Base-by-base conservation (phyloP, 805 yeast species). In the Tanozyma kutaoensis region DNA sequence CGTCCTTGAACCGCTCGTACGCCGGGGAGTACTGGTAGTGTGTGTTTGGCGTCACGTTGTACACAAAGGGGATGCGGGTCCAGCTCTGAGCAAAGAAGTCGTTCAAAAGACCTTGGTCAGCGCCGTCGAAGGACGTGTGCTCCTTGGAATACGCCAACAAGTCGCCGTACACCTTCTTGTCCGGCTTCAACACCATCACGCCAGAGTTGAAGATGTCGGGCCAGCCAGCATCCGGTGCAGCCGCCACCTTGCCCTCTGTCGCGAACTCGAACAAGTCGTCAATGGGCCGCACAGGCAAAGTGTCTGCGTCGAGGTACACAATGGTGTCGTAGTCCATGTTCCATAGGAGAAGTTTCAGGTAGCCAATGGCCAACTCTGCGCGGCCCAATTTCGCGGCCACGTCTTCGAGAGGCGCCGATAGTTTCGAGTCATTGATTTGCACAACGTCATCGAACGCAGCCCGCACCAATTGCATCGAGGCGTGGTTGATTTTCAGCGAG, bases 121-220 rank as follows among this genome's bases (percentile, higher is more conserved):
- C 32, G 6, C 32, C 32, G 25, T 29, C 32, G 24, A 25, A 29
- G 6, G 28, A 25, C 5, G 24, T 14, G 8, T 19, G 18, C 17
- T 22, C 21, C 5, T 14, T 8, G 4, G 32, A 23, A 12, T 11
- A 22, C 11, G 16, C 22, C 12, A 14, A 14, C 16, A 29, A 12
- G 18, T 55, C 51, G 3, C 46, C 33, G 37, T 56, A 74, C 13
- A 59, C 62, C 0, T 37, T 33, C 2, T 35, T 22, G 37, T 58
- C 55, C 3, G 93, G 93, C 20, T 60, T 58, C 15, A 73, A 45
- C 3, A 73, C 56, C 42, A 82, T 58, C 13, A 82, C 69, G 4
- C 95, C 94, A 18, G 85, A 69, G 49, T 84, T 82, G 58, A 84
- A 84, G 40, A 77, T 64, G 53, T 84, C 95, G 0, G 94, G 94